Evolutionary conservation across 176 grass and related monocot genomes (phyloP).

Genomic region (Chloris gayana): DNA sequence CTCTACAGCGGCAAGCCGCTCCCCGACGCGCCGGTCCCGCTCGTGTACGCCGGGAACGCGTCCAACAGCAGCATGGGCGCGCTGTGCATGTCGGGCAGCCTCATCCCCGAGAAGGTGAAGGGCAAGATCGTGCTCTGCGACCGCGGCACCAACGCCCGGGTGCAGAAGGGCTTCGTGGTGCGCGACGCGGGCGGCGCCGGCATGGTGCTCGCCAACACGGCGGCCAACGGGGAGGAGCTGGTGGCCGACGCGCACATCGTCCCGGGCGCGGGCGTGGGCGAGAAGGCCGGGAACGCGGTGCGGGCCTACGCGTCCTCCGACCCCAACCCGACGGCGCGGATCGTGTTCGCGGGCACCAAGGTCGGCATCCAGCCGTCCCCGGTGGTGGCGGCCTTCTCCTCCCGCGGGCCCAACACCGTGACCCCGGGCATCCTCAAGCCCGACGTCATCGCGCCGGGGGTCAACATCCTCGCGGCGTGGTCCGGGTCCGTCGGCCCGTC

Average conservation of each 20-base stretch:
- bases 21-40: constrained; percentile 49
- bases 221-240: constrained; percentile 80
- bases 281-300: constrained; percentile 70
- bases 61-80: constrained; percentile 75
- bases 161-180: constrained; percentile 88
- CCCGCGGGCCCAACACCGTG: constrained; percentile 74
- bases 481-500: constrained; percentile 70
- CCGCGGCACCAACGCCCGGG: constrained; percentile 81
- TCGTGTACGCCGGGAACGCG: constrained; percentile 88
- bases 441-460: constrained; percentile 84
- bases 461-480: constrained; percentile 93
- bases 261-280: constrained; percentile 67
- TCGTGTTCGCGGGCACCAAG: constrained; percentile 77
- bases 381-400: constrained; percentile 94
- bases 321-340: constrained; percentile 64
- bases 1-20: constrained; percentile 79
- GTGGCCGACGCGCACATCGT: constrained; percentile 86
- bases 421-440: constrained; percentile 81
- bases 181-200: constrained; percentile 71
- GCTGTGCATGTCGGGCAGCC: constrained; percentile 82
- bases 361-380: constrained; percentile 80
- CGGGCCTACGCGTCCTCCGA: constrained; percentile 64
- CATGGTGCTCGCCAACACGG: constrained; percentile 94
- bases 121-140: constrained; percentile 97
- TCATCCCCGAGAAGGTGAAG: constrained; percentile 81